Conservation (phyloP, 2,329 filamentous ascomycete species). For the Zymoseptoria ardabiliae region DNA sequence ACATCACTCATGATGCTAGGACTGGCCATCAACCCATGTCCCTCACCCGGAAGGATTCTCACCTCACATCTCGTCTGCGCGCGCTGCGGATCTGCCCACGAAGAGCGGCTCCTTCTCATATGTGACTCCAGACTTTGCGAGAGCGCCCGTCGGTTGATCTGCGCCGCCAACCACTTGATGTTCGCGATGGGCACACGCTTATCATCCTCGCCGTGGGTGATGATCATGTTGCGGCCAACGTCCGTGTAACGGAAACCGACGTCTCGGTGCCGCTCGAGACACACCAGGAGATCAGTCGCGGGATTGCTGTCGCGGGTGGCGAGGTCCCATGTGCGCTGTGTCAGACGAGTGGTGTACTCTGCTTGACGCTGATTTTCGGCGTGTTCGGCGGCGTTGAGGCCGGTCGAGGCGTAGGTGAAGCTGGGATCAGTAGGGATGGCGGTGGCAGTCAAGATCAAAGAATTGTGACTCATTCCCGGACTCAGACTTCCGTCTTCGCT, state of each 20-base stretch:
- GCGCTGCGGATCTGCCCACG: constrained; percentile 3
- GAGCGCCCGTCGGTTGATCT: constrained; percentile 55
- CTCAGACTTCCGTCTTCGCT: constrained; percentile 1
- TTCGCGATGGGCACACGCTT: constrained; percentile 91
- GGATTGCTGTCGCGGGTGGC: constrained; percentile 89
- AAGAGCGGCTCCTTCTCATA: constrained; percentile 4
- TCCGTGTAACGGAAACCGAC: constrained; percentile 97
- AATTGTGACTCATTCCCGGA: constrained; percentile 11
- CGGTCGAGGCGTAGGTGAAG: constrained; percentile 34
- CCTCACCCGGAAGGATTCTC: constrained; percentile 79
- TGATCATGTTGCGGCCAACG: constrained; percentile 82
- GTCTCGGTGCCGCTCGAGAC: constrained; percentile 78
- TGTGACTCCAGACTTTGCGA: constrained; percentile 6
- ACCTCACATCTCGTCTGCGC: constrained; percentile 69
- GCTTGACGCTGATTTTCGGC: constrained; percentile 65
- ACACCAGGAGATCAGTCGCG: constrained; percentile 85
- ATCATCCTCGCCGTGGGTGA: constrained; percentile 88
- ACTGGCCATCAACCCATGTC: constrained; percentile 92
- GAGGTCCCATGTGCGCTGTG: constrained; percentile 88
- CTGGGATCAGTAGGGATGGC: constrained; percentile 32
- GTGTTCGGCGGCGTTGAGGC: constrained; percentile 46
- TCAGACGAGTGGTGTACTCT: constrained; percentile 76
- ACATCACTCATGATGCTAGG: constrained; percentile 88
- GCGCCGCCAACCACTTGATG: constrained; percentile 86
- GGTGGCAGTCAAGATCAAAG: constrained; percentile 27